Evolutionary conservation across 208 protist species (phyloP).

Genomic region (Polymyxa betae): DNA sequence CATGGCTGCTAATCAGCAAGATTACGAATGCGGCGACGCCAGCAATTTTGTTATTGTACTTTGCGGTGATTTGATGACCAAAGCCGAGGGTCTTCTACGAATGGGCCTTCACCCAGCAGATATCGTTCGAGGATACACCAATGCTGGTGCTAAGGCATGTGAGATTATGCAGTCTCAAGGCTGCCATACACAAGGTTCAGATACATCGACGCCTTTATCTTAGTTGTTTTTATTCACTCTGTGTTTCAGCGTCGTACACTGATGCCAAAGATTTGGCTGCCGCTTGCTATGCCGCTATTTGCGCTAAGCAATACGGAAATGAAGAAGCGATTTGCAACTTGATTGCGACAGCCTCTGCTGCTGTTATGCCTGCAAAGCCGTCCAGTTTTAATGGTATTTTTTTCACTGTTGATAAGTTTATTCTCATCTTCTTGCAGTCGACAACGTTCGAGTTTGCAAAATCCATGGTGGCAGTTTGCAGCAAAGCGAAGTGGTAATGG

Average conservation of each 20-base stretch:
- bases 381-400: constrained; percentile 83
- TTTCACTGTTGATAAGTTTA: neutral
- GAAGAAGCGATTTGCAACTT: constrained; percentile 73
- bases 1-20: constrained; percentile 83
- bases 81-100: constrained; percentile 92
- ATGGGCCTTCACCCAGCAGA: constrained; percentile 96
- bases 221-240: neutral
- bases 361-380: constrained; percentile 85
- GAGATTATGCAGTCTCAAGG: constrained; percentile 83
- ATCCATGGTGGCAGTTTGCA: constrained; percentile 91
- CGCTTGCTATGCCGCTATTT: constrained; percentile 65
- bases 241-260: neutral
- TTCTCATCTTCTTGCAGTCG: constrained; percentile 73
- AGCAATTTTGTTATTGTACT: constrained; percentile 98
- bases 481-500: constrained; percentile 89
- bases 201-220: neutral
- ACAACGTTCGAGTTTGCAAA: constrained; percentile 98
- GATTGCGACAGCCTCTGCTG: constrained; percentile 84
- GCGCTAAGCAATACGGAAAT: constrained; percentile 93
- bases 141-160: constrained; percentile 85
- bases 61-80: constrained; percentile 94
- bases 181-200: constrained; percentile 74
- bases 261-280: neutral
- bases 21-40: constrained; percentile 90
- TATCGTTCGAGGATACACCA: constrained; percentile 96